A percentile compares a stretch with the other conserved stretches of the same genome.
Evolutionary conservation across 495 filamentous ascomycete species (phyloP).

Genomic region (Daldinia vernicosa): DNA sequence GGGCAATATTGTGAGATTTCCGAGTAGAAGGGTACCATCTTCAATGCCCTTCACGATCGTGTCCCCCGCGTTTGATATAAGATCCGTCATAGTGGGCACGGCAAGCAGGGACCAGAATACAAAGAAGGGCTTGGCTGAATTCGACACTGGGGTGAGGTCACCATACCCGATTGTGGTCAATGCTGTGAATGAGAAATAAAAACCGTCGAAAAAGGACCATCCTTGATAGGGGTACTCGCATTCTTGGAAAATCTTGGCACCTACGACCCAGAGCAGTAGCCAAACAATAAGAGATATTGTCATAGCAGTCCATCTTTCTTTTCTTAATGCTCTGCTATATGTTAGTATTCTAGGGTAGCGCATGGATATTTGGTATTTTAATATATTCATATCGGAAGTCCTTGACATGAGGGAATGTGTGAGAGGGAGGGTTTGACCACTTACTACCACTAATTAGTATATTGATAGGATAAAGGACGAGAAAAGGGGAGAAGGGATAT

Average conservation of each 20-base stretch:
- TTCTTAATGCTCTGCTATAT: constrained; percentile 56
- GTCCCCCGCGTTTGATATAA: constrained; percentile 85
- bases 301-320: constrained; percentile 75
- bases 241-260: constrained; percentile 74
- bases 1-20: constrained; percentile 78
- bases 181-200: constrained; percentile 84
- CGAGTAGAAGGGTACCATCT: constrained; percentile 74
- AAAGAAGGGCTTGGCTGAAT: constrained; percentile 81
- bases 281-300: constrained; percentile 69
- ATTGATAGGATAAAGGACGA: neutral
- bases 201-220: constrained; percentile 82
- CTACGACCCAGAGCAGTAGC: constrained; percentile 79
- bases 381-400: neutral
- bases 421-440: neutral
- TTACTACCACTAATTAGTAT: constrained; percentile 35
- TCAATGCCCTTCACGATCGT: constrained; percentile 76
- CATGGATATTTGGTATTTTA: neutral
- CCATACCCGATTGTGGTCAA: constrained; percentile 90
- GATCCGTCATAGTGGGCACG: constrained; percentile 80
- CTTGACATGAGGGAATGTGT: neutral
- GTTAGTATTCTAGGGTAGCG: constrained; percentile 4
- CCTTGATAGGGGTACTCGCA: constrained; percentile 55
- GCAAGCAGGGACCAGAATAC: constrained; percentile 90
- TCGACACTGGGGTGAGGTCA: constrained; percentile 74
- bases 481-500: no score